Evolutionary conservation across 78 protist species (phyloP).

Genomic region (Monocercomonoides exilis): DNA sequence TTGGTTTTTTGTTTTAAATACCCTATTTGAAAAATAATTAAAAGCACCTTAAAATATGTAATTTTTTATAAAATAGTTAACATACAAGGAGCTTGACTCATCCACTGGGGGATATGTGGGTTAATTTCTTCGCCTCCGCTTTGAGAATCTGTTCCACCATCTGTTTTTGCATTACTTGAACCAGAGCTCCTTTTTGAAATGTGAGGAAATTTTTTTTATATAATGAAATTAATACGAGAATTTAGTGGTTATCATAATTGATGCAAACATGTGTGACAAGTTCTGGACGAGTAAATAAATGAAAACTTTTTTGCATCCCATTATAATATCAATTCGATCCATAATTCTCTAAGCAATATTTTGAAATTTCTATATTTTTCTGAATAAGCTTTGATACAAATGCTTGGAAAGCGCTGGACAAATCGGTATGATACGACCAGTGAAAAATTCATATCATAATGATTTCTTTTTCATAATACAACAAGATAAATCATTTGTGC

Average conservation of each 20-base stretch:
- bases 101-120: constrained; percentile 70
- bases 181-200: background rate
- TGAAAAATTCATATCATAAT: background rate
- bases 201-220: background rate
- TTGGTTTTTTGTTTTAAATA: constrained; percentile 41
- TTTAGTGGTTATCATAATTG: background rate
- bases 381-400: no score
- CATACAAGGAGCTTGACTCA: constrained; percentile 74
- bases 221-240: background rate
- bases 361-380: background rate
- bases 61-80: no score
- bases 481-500: background rate
- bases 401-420: no score
- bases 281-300: background rate
- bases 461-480: background rate
- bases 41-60: background rate
- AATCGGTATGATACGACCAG: no score
- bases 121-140: constrained; percentile 26
- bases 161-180: background rate
- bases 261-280: background rate
- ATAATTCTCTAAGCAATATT: background rate
- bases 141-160: no score
- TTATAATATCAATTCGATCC: background rate
- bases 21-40: constrained; percentile 2
- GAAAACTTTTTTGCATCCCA: background rate